phyloP scores from a whole-genome alignment of 495 filamentous ascomycete genomes.

The Cryomyces antarcticus region DNA sequence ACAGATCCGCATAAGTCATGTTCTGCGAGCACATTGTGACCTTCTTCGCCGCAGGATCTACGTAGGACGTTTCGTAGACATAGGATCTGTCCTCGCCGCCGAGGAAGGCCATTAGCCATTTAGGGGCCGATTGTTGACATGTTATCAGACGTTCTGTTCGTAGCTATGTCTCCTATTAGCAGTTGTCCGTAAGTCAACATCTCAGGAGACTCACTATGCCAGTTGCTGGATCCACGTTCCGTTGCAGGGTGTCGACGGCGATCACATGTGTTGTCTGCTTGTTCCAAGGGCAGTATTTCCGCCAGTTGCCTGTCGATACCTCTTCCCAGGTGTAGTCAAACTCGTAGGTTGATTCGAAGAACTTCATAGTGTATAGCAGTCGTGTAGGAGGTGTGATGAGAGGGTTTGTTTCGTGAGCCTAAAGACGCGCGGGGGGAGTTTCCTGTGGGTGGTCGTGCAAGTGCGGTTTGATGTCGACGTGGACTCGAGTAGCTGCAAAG shows the following conservation, averaged over 20 bases:
- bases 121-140: slow-evolving; percentile 71
- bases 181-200: background rate
- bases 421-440: too few relatives aligned
- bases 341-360: slow-evolving; percentile 70
- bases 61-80: slow-evolving; percentile 88
- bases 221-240: slow-evolving; percentile 56
- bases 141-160: slow-evolving; percentile 95
- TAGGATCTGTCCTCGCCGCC: slow-evolving; percentile 59
- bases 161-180: slow-evolving; percentile 28
- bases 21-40: slow-evolving; percentile 91
- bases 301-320: slow-evolving; percentile 98
- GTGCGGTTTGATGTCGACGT: too few relatives aligned
- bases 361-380: slow-evolving; percentile 46
- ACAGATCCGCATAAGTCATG: slow-evolving; percentile 69
- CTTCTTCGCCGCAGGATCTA: slow-evolving; percentile 58
- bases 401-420: background rate
- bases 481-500: too few relatives aligned
- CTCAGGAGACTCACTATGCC: slow-evolving; percentile 45
- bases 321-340: slow-evolving; percentile 98
- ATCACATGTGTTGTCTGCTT: slow-evolving; percentile 84
- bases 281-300: slow-evolving; percentile 97
- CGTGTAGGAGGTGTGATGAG: background rate
- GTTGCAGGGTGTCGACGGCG: slow-evolving; percentile 77
- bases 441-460: too few relatives aligned
- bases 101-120: slow-evolving; percentile 64